Conservation (phyloP, 2,329 filamentous ascomycete genomes). For the Diaporthe eres region DNA sequence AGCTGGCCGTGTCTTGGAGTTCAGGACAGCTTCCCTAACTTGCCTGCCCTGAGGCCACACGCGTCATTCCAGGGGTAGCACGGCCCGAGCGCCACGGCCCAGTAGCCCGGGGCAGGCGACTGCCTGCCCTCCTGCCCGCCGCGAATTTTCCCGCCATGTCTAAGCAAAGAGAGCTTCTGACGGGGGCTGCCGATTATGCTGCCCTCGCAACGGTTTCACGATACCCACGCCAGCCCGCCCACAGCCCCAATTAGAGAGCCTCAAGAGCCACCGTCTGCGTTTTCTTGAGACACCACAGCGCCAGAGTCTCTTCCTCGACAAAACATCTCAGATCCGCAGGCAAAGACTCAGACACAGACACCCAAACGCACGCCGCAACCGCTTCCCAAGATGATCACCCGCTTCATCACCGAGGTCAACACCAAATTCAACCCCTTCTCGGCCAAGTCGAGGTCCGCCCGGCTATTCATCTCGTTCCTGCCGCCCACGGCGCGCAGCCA, state of each 20-base stretch:
- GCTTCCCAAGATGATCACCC: conserved; percentile 78
- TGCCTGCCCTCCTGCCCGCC: neutral
- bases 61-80: conserved; percentile 16
- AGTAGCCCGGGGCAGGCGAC: neutral
- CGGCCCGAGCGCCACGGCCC: conserved; percentile 12
- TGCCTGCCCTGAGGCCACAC: conserved; percentile 20
- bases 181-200: neutral
- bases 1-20: neutral
- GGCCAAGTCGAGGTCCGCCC: conserved; percentile 81
- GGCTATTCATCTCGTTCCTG: conserved; percentile 88
- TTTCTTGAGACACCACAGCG: neutral
- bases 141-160: conserved; percentile 15
- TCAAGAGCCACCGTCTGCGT: neutral
- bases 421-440: conserved; percentile 96
- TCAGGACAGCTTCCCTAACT: neutral
- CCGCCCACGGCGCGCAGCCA: conserved; percentile 81
- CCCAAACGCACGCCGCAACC: neutral
- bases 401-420: conserved; percentile 87
- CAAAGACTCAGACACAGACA: neutral
- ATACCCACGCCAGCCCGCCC: neutral
- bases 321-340: neutral
- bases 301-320: neutral
- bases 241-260: neutral
- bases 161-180: neutral
- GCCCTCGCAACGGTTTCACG: neutral